Evolutionary conservation across 1,284 basidiomycete genomes (phyloP).

Genomic region (Puccinia triticina): DNA sequence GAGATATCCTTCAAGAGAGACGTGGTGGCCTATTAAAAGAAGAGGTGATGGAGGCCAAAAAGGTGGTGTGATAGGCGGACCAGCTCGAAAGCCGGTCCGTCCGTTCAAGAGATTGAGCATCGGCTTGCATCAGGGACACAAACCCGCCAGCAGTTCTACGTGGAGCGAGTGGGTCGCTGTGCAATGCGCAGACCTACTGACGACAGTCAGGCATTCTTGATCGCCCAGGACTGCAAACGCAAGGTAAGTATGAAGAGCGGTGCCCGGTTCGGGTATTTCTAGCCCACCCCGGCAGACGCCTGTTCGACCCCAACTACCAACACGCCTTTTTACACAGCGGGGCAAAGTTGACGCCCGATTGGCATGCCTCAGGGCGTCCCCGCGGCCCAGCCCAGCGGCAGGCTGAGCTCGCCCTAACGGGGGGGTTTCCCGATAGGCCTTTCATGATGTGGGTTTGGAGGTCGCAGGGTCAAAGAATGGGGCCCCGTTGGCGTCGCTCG

Average conservation of each 20-base stretch:
- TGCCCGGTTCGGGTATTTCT: neutral
- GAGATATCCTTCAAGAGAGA: too few species aligned
- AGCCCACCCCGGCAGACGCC: neutral
- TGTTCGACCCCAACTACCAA: too few species aligned
- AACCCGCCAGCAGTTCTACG: constrained; percentile 48
- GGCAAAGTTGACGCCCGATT: too few species aligned
- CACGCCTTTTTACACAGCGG: too few species aligned
- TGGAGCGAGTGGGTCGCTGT: constrained; percentile 51
- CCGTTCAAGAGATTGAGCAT: constrained; percentile 53
- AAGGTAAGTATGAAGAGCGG: constrained; percentile 51
- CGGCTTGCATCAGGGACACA: constrained; percentile 52
- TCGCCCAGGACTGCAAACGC: constrained; percentile 52
- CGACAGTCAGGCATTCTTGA: constrained; percentile 52
- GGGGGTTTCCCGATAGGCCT: too few species aligned
- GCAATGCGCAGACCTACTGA: constrained; percentile 51
- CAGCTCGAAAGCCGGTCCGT: constrained; percentile 53
- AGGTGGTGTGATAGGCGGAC: constrained; percentile 45
- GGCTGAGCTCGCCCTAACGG: too few species aligned
- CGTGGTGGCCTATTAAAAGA: too few species aligned
- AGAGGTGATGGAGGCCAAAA: neutral
- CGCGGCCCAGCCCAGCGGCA: too few species aligned
- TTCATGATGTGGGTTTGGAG: too few species aligned
- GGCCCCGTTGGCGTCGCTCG: too few species aligned
- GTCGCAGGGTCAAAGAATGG: too few species aligned
- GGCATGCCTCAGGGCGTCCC: too few species aligned